Conservation (phyloP, 108 stramenopile genomes). For the Chaetoceros tenuissimus region DNA sequence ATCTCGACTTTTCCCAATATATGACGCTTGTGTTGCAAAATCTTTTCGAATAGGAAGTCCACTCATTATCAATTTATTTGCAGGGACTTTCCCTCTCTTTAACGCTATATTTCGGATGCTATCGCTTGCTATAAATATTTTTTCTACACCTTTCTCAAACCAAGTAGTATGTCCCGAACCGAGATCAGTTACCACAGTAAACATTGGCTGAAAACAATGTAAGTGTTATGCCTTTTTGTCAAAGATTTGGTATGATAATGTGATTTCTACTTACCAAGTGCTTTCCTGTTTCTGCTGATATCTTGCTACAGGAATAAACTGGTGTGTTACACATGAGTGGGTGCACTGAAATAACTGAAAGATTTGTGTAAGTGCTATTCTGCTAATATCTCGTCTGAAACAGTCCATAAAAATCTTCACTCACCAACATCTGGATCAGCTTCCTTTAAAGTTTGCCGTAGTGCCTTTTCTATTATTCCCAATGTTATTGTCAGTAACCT, state of each 20-base stretch:
- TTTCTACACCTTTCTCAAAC: slow-evolving; percentile 88
- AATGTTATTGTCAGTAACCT: no score
- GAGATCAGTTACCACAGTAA: slow-evolving; percentile 96
- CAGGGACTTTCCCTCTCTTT: slow-evolving; percentile 64
- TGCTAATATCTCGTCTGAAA: no score
- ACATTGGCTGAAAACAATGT: slow-evolving; percentile 79
- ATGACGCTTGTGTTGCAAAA: slow-evolving; percentile 64
- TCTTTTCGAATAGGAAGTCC: slow-evolving; percentile 93
- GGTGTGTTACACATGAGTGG: slow-evolving; percentile 95
- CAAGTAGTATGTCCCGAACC: slow-evolving; percentile 88
- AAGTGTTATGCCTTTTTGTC: no score
- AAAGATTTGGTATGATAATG: no score
- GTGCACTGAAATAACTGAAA: slow-evolving; percentile 92
- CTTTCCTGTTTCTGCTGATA: slow-evolving; percentile 62
- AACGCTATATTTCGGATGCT: slow-evolving; percentile 63
- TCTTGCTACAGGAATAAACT: slow-evolving; percentile 67
- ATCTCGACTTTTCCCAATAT: slow-evolving; percentile 54
- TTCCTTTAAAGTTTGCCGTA: slow-evolving; percentile 51
- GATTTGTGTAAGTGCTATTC: no score
- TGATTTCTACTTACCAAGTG: no score
- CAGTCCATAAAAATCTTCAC: no score
- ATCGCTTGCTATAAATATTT: slow-evolving; percentile 84
- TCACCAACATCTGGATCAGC: slow-evolving; percentile 84
- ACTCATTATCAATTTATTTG: slow-evolving; percentile 74
- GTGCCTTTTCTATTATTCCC: slow-evolving; percentile 61